Percentiles rank a stretch among this genome's conserved stretches.
Evolutionary conservation across 495 filamentous ascomycete species (phyloP).

Genomic region (Penicillium desertorum): DNA sequence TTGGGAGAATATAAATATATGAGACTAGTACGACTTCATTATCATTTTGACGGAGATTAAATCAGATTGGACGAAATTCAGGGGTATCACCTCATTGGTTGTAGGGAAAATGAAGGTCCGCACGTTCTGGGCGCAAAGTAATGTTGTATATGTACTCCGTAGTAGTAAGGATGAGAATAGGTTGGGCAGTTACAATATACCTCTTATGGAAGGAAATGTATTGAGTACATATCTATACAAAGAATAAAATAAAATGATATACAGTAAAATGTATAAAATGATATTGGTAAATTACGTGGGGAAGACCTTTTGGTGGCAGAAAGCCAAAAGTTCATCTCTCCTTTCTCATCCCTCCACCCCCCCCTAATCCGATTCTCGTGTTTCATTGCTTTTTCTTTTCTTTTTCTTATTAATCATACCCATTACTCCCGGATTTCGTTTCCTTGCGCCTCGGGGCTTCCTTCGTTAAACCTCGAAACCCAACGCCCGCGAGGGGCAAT

Average conservation of each 20-base stretch:
- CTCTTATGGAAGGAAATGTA: background rate
- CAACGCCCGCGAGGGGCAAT: constrained; percentile 31
- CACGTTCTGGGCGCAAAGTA: constrained; percentile 7
- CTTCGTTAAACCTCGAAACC: background rate
- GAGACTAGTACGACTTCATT: too few species aligned
- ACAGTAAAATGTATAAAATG: too few species aligned
- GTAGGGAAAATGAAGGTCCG: constrained; percentile 5
- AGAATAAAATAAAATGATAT: too few species aligned
- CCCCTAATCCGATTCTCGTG: background rate
- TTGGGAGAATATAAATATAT: background rate
- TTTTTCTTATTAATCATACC: constrained; percentile 3
- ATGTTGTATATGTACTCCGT: background rate
- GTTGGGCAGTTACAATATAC: constrained; percentile 2
- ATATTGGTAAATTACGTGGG: constrained; percentile 2
- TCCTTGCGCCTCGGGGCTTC: constrained; percentile 1
- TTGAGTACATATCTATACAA: background rate
- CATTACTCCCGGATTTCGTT: constrained; percentile 5
- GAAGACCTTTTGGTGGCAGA: constrained; percentile 3
- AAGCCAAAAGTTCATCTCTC: constrained; percentile 5
- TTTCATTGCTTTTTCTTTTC: constrained; percentile 10
- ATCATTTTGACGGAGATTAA: background rate
- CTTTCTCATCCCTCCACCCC: constrained; percentile 8
- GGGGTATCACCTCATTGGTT: constrained; percentile 6
- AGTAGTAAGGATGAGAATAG: background rate
- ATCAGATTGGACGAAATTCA: constrained; percentile 3